Base-by-base conservation (phyloP, 352 stramenopile genomes). In the Pythium plurisporium region DNA sequence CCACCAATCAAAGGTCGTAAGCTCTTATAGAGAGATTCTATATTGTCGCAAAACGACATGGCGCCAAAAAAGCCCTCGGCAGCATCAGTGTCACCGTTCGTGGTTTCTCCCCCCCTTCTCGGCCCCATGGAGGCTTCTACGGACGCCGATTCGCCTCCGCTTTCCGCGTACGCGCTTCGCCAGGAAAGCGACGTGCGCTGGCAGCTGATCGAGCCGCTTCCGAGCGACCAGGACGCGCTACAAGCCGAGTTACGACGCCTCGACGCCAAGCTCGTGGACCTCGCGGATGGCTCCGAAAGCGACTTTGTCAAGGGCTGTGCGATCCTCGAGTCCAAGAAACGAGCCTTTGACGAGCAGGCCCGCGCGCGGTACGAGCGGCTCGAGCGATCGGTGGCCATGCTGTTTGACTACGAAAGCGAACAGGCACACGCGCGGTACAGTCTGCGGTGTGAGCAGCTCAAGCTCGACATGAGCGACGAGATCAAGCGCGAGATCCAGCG, bases 401-500 rank as follows among this genome's bases (percentile, higher is more conserved):
- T 87, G 19, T 78, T 64, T 31, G 65, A 70, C 45, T 74, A 86
- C 49, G 67, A 79, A 26, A 70, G 48, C 17, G 42, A 74, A 15
- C 70, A 81, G 44, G 74, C 74, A 2, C 48, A 59, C 1, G 62
- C 67, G 30, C 64, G 53, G 17, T 83, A 82, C 76, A 29, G 42
- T n/a, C 36, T 37, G n/a, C 68, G 74, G 19, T 89, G 79, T 45
- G 47, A 47, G 25, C 63, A 79, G 61, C 69, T 89, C 11, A 55
- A 89, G 56, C 50, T 49, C 29, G 69, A 76, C 43, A 87, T 87
- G 74, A 55, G 66, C 44, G 52, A 57, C 4, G 79, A 84, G 31
- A 67, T 87, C 17, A 47, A 72, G 34, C 66, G 73, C n/a, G 79
- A 89, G 57, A 73, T 89, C 36, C 55, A 61, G 41, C 65, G 76